Evolutionary conservation across 768 basidiomycete species (phyloP).

Genomic region (Lactifluus hygrophoroides): DNA sequence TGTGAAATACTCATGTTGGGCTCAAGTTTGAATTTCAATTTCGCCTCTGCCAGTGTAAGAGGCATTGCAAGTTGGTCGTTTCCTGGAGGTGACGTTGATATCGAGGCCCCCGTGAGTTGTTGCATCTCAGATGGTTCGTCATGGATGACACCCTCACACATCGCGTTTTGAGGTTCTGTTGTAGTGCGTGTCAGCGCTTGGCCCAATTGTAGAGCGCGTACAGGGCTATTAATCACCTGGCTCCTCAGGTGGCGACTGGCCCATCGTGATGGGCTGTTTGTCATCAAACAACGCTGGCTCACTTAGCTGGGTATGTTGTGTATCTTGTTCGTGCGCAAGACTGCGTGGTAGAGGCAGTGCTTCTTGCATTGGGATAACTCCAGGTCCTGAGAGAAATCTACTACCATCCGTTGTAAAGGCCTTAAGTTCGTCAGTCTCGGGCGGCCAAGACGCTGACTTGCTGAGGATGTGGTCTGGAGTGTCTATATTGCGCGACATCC

Average conservation of each 20-base stretch:
- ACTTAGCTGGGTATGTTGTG: background rate
- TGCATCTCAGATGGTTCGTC: background rate
- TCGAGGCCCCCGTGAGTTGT: background rate
- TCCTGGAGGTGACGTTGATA: background rate
- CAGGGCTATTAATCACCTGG: background rate
- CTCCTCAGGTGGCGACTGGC: background rate
- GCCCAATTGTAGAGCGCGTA: background rate
- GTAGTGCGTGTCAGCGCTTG: background rate
- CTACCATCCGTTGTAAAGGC: background rate
- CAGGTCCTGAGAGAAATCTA: constrained; percentile 10
- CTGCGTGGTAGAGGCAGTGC: background rate
- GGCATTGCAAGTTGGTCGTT: background rate
- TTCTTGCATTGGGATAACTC: constrained; percentile 8
- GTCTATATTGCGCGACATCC: background rate
- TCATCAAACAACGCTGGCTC: background rate
- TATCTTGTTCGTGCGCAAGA: background rate
- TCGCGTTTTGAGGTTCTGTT: background rate
- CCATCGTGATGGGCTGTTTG: background rate
- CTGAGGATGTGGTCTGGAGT: background rate
- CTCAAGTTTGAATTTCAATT: constrained; percentile 3
- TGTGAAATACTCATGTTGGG: constrained; percentile 23
- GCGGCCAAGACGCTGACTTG: background rate
- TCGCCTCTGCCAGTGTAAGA: constrained; percentile 10
- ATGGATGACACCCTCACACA: background rate
- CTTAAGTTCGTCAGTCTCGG: background rate